Percentiles rank a stretch among this genome's conserved stretches.
These are phyloP conservation scores for Pseudogymnoascus sp. DNA, from an alignment of 2,329 filamentous ascomycete species.

Conservation along the genomic window DNA sequence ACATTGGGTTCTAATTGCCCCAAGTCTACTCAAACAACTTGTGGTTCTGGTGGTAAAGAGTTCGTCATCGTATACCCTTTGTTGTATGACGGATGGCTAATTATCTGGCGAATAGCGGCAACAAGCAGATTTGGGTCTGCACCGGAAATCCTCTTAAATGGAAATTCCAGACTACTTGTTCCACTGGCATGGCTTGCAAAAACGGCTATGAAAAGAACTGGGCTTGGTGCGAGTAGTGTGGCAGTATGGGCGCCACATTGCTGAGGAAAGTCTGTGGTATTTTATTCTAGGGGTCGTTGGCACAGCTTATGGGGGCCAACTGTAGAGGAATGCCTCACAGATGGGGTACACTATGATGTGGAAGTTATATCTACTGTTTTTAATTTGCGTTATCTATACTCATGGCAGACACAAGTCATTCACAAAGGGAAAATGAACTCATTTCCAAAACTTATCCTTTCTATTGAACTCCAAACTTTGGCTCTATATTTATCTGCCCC, in stretches of 20 bases:
- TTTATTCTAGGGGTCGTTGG: neutral
- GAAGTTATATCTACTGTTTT: neutral
- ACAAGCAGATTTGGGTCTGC: neutral
- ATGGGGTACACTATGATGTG: neutral
- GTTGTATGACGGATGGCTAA: neutral
- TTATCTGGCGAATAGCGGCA: neutral
- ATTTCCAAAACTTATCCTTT: neutral
- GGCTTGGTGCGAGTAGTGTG: neutral
- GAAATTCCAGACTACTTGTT: neutral
- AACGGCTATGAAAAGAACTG: neutral
- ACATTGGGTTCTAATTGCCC: no score
- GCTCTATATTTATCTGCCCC: neutral
- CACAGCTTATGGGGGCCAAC: neutral
- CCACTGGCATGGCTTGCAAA: neutral
- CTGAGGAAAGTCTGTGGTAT: neutral
- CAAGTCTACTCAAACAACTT: no score
- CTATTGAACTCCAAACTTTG: neutral
- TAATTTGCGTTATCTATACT: neutral
- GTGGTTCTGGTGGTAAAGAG: neutral
- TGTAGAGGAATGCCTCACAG: neutral
- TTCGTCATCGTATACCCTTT: neutral
- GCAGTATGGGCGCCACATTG: no score
- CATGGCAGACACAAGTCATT: neutral
- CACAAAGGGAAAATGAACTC: neutral
- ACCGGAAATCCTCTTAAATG: neutral